A percentile compares a stretch with the other conserved stretches of the same genome.
Conservation (phyloP, 352 stramenopile species). For the Phytopythium kandeliae region DNA sequence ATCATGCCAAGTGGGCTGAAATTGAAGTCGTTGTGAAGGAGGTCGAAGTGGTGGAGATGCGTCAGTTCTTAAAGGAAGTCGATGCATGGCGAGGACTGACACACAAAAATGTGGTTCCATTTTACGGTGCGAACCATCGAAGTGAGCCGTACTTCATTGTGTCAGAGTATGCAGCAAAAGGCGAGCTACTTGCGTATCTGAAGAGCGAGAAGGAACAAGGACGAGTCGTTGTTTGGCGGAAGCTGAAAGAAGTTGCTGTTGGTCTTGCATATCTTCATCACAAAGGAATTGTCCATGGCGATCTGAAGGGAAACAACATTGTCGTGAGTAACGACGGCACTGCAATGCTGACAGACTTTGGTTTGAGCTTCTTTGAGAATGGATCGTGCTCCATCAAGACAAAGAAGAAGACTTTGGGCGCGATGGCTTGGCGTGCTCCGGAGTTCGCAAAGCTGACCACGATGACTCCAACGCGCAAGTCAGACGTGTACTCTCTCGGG, state of each 20-base stretch:
- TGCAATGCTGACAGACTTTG: constrained; percentile 8
- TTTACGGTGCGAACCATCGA: constrained; percentile 13
- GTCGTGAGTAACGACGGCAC: constrained; percentile 2
- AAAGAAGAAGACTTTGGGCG: constrained; percentile 1
- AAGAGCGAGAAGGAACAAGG: constrained; percentile 6
- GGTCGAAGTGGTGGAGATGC: constrained; percentile 6
- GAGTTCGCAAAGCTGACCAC: constrained; percentile 1
- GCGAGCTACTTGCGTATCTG: constrained; percentile 11
- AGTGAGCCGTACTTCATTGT: constrained; percentile 15
- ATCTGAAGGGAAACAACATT: too few species aligned
- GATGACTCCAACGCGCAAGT: constrained; percentile 1
- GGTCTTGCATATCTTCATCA: constrained; percentile 14
- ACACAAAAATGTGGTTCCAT: constrained; percentile 13
- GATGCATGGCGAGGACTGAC: constrained; percentile 8
- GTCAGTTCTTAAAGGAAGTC: constrained; percentile 12
- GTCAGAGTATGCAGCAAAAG: constrained; percentile 9
- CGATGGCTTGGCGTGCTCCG: constrained; percentile 4
- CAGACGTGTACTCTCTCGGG: too few species aligned
- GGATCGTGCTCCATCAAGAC: constrained; percentile 4
- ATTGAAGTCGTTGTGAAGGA: constrained; percentile 14
- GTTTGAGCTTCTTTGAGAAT: constrained; percentile 5
- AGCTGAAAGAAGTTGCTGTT: constrained; percentile 10
- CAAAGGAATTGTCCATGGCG: constrained; percentile 16
- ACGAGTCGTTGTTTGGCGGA: constrained; percentile 5
- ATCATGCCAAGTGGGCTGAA: constrained; percentile 8